phyloP scores from a whole-genome alignment of 2,329 filamentous ascomycete species.

The Ophiocordyceps camponoti-saundersi region DNA sequence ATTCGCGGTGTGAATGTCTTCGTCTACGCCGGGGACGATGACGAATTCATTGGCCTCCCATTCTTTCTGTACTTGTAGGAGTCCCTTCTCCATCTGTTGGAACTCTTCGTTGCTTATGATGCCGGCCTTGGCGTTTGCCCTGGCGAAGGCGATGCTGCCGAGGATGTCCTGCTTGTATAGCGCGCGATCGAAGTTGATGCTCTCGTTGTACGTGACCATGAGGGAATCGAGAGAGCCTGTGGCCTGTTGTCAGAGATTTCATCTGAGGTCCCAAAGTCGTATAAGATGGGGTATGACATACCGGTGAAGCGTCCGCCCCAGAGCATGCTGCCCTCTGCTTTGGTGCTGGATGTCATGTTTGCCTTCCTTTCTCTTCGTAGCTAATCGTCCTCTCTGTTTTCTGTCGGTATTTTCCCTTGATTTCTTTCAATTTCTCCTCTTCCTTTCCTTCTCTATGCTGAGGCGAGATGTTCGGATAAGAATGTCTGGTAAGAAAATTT shows the following conservation, averaged over 20 bases:
- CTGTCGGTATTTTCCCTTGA: no score
- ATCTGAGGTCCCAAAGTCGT: no score
- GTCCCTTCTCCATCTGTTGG: slow-evolving; percentile 52
- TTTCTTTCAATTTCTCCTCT: no score
- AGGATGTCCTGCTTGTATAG: slow-evolving; percentile 70
- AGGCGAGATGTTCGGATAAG: no score
- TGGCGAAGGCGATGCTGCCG: slow-evolving; percentile 65
- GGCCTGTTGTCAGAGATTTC: background rate
- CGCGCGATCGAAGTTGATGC: slow-evolving; percentile 59
- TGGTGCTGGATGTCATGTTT: slow-evolving; percentile 12
- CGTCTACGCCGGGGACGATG: slow-evolving; percentile 35
- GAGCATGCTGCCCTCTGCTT: slow-evolving; percentile 15
- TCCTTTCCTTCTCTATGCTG: no score
- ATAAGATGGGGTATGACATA: slow-evolving; percentile 9
- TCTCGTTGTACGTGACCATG: slow-evolving; percentile 75
- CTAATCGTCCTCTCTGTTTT: no score
- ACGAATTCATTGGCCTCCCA: slow-evolving; percentile 33
- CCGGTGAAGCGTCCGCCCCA: slow-evolving; percentile 35
- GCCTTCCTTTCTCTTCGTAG: background rate
- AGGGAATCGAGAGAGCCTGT: slow-evolving; percentile 66
- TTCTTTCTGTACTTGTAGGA: slow-evolving; percentile 37
- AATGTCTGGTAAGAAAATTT: no score
- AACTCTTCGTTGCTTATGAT: slow-evolving; percentile 64
- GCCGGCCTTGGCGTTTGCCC: slow-evolving; percentile 58
- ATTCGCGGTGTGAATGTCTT: slow-evolving; percentile 52